Evolutionary conservation across 139 green algal species (phyloP), one percentile per base, ranked within the genome.

Genomic region (Spirogloea muscicola): DNA sequence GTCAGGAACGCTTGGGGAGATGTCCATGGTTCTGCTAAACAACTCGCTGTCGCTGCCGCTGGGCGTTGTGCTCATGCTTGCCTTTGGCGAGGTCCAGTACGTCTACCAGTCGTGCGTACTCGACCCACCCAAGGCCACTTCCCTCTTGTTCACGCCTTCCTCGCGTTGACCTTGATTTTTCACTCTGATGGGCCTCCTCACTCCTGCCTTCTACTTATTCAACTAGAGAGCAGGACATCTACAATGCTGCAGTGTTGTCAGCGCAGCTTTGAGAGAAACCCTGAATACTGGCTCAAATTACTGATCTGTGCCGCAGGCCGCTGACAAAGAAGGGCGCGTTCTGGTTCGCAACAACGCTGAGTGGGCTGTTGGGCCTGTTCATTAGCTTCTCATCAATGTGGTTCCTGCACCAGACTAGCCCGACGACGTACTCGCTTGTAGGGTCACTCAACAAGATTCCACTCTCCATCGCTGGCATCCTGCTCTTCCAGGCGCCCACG

Each of bases 401-500:
- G 92, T 97, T 95, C 81, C 81, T 97, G 41, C 86, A 84, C n/a
- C 80, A 89, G 46, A 97, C 91, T 3, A 96, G 91, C 2, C 88
- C 92, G n/a, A 96, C 90, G 18, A 93, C 91, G 7, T 96, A 95
- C 86, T 33, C 21, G n/a, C 72, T 97, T 10, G 88, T 96, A 3
- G 91, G 92, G 25, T 89, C 86, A 1, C 27, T 96, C 18, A 96
- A 96, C 82, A 96, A 96, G 79, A 90, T 97, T 46, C 93, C 93
- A 0, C 80, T 96, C 3, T 90, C 93, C 0, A 18, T 97, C 2
- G 76, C 96, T 1, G 92, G 92, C 41, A 84, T 97, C 27, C 5
- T 95, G 3, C 66, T 86, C 18, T 97, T 96, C 78, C 76, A 87
- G 16, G 82, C 88, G 41, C 76, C 85, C 25, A 92, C 84, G 44